Evolutionary conservation across 176 grass and related monocot species (phyloP).

Genomic region (Poa annua): DNA sequence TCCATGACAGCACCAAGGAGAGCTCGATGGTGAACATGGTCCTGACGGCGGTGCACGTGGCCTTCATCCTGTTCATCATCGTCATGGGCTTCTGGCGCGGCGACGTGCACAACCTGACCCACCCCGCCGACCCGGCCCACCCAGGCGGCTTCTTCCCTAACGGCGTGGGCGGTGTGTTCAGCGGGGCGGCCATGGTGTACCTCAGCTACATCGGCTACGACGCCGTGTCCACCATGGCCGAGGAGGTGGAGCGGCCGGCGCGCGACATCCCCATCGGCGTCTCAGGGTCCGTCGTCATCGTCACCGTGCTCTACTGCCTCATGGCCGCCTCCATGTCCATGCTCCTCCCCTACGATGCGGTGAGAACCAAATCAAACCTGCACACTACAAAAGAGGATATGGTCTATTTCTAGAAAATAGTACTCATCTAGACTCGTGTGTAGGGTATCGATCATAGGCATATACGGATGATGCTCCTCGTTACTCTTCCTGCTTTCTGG

Average conservation of each 20-base stretch:
- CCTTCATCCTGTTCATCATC: constrained; percentile 92
- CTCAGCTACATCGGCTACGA: constrained; percentile 99
- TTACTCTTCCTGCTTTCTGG: background rate
- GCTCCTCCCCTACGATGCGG: constrained; percentile 96
- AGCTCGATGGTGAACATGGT: constrained; percentile 91
- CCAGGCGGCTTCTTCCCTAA: constrained; percentile 83
- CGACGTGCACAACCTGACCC: constrained; percentile 69
- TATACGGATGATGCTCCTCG: background rate
- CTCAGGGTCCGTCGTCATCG: constrained; percentile 80
- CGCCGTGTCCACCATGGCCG: constrained; percentile 98
- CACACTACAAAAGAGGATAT: background rate
- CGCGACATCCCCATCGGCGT: constrained; percentile 92
- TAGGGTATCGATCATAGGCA: background rate
- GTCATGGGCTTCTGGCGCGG: constrained; percentile 77
- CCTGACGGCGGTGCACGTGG: constrained; percentile 74
- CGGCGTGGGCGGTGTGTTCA: constrained; percentile 75
- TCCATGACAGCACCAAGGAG: constrained; percentile 72
- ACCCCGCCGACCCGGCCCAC: constrained; percentile 54
- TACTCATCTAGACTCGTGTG: background rate
- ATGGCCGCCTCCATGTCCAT: constrained; percentile 94
- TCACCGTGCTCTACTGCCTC: constrained; percentile 93
- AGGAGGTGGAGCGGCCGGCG: constrained; percentile 76
- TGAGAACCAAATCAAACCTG: constrained; percentile 30
- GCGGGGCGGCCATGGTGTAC: constrained; percentile 91
- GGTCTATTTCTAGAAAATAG: background rate